phyloP scores from a whole-genome alignment of 352 stramenopile genomes.

The Phytophthora brassicae region DNA sequence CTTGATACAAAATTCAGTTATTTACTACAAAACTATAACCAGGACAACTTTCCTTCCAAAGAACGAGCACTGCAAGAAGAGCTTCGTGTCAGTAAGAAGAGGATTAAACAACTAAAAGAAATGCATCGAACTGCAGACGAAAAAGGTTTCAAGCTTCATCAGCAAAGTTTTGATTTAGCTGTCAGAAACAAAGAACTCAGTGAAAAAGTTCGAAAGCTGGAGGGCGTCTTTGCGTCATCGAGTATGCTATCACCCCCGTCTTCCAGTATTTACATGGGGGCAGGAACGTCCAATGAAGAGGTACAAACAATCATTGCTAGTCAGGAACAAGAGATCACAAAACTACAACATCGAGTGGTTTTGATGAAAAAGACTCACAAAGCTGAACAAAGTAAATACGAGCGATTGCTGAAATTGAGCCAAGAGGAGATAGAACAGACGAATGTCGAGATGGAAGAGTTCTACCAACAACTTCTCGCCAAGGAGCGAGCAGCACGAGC shows the following conservation, averaged over 20 bases:
- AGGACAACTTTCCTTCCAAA: conserved; percentile 60
- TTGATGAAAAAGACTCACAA: conserved; percentile 67
- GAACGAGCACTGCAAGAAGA: conserved; percentile 57
- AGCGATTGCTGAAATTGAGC: conserved; percentile 41
- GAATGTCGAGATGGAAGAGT: conserved; percentile 44
- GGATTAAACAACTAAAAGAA: conserved; percentile 60
- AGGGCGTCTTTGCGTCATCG: conserved; percentile 21
- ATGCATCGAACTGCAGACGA: conserved; percentile 51
- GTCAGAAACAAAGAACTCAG: conserved; percentile 58
- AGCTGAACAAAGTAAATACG: conserved; percentile 51
- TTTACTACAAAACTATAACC: background rate
- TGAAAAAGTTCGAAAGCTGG: conserved; percentile 48
- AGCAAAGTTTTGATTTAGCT: conserved; percentile 57
- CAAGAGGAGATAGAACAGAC: conserved; percentile 53
- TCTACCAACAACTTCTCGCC: conserved; percentile 48
- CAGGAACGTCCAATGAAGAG: conserved; percentile 19
- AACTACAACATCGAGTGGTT: conserved; percentile 57
- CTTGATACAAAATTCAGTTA: background rate
- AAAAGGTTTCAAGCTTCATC: conserved; percentile 43
- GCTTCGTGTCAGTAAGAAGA: conserved; percentile 62
- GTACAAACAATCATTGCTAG: conserved; percentile 50
- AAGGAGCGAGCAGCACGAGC: conserved; percentile 65
- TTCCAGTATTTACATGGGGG: conserved; percentile 1
- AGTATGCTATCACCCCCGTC: conserved; percentile 4
- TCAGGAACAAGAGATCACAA: conserved; percentile 67